A percentile compares a stretch with the other conserved stretches of the same genome.
Evolutionary conservation across 768 basidiomycete species (phyloP).

Genomic region (Psilocybe cyanescens): DNA sequence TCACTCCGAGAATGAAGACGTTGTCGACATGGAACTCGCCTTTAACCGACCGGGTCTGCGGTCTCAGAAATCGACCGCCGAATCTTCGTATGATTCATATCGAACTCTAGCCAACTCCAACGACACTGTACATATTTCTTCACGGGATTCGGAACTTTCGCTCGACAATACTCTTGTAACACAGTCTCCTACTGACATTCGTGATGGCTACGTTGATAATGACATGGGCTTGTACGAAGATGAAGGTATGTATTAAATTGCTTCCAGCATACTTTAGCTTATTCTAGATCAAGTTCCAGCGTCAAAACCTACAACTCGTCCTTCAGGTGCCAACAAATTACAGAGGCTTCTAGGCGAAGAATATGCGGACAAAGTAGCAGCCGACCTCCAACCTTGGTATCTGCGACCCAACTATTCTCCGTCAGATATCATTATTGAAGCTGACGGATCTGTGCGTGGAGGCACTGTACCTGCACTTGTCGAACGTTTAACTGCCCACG

Average conservation of each 20-base stretch:
- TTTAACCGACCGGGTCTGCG: conserved; percentile 44
- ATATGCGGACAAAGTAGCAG: conserved; percentile 43
- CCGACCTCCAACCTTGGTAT: conserved; percentile 75
- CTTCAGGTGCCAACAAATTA: conserved; percentile 56
- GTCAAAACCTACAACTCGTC: conserved; percentile 35
- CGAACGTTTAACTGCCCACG: conserved; percentile 90
- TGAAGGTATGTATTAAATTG: conserved; percentile 35
- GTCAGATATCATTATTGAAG: conserved; percentile 83
- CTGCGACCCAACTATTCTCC: conserved; percentile 80
- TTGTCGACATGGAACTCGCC: conserved; percentile 62
- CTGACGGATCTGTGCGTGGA: conserved; percentile 82
- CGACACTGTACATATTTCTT: conserved; percentile 17
- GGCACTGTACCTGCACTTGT: conserved; percentile 88
- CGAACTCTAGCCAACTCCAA: conserved; percentile 28
- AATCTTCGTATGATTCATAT: conserved; percentile 31
- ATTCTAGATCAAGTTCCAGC: conserved; percentile 16
- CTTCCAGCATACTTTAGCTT: background rate
- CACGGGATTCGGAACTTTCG: conserved; percentile 27
- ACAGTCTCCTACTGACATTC: conserved; percentile 18
- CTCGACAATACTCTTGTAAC: conserved; percentile 31
- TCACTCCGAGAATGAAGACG: conserved; percentile 50
- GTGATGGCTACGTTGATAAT: conserved; percentile 24
- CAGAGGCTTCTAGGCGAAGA: conserved; percentile 68
- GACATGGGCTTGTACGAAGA: conserved; percentile 35
- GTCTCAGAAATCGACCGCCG: conserved; percentile 27